phyloP scores from a whole-genome alignment of 2,329 filamentous ascomycete genomes.

The Acephala macrosclerotiorum region DNA sequence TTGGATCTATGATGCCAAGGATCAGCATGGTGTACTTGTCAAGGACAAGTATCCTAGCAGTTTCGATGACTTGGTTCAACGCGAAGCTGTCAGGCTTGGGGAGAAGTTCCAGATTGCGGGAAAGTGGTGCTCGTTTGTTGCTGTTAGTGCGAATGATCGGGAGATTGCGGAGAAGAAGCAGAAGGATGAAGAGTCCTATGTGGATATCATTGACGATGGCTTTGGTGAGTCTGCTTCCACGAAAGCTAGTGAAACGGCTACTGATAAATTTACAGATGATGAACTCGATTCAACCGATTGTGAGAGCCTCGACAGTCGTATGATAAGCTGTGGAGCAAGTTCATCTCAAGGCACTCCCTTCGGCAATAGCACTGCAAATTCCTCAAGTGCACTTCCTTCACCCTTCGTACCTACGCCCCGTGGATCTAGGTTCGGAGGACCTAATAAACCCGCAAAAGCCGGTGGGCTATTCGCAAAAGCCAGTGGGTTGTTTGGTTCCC shows the following conservation, averaged over 20 bases:
- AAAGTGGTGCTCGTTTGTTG: constrained; percentile 78
- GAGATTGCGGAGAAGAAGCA: constrained; percentile 12
- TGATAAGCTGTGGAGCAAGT: no score
- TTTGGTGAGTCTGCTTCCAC: no score
- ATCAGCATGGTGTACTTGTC: constrained; percentile 51
- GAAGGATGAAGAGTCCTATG: background rate
- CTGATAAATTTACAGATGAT: background rate
- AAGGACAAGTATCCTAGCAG: constrained; percentile 55
- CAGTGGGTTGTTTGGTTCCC: no score
- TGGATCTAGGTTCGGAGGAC: no score
- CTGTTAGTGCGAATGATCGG: constrained; percentile 57
- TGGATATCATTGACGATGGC: background rate
- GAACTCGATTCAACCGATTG: no score
- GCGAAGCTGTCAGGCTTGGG: constrained; percentile 71
- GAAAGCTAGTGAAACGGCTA: background rate
- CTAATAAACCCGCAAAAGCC: no score
- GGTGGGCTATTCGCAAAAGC: no score
- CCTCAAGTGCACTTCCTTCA: no score
- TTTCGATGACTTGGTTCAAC: constrained; percentile 67
- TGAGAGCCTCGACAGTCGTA: no score
- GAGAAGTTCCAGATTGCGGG: constrained; percentile 71
- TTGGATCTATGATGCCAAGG: constrained; percentile 64
- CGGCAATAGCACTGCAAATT: no score
- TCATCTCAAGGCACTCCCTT: no score
- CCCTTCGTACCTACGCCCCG: no score